These are phyloP conservation scores for Eucalyptus regnans DNA, from an alignment of 345 rosid genomes.

Conservation along the genomic window DNA sequence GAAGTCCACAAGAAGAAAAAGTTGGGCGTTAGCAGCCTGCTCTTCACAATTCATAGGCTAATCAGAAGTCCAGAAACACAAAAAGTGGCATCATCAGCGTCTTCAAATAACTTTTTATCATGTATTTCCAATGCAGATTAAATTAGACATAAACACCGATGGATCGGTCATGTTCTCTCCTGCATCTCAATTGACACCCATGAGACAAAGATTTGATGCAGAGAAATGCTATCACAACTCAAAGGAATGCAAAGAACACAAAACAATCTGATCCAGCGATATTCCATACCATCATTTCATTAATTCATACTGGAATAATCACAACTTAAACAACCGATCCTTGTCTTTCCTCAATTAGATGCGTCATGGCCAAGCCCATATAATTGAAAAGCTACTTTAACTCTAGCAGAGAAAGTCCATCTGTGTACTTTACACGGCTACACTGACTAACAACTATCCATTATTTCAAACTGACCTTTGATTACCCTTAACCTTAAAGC, in stretches of 20 bases:
- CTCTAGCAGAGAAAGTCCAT: not conserved
- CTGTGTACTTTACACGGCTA: not conserved
- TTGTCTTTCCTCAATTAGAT: not conserved
- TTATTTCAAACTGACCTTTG: not conserved
- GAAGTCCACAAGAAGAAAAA: not conserved
- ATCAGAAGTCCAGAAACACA: not conserved
- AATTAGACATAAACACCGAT: not conserved
- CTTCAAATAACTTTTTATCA: not conserved
- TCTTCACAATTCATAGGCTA: not conserved
- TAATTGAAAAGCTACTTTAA: not conserved
- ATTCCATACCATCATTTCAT: not conserved
- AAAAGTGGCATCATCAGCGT: not conserved
- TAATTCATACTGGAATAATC: not conserved
- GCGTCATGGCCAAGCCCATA: not conserved
- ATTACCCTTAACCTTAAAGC: not conserved
- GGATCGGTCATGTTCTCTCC: not conserved
- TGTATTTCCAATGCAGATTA: not conserved
- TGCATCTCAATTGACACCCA: not conserved
- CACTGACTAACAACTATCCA: not conserved
- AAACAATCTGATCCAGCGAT: not conserved
- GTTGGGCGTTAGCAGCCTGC: not conserved
- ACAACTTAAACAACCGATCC: not conserved
- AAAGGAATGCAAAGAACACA: not conserved
- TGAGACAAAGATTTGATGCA: not conserved
- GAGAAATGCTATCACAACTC: not conserved